A percentile compares a stretch with the other conserved stretches of the same genome.
phyloP scores from a whole-genome alignment of 192 early-diverging fungal species.

The Phycomyces blakesleeanus region DNA sequence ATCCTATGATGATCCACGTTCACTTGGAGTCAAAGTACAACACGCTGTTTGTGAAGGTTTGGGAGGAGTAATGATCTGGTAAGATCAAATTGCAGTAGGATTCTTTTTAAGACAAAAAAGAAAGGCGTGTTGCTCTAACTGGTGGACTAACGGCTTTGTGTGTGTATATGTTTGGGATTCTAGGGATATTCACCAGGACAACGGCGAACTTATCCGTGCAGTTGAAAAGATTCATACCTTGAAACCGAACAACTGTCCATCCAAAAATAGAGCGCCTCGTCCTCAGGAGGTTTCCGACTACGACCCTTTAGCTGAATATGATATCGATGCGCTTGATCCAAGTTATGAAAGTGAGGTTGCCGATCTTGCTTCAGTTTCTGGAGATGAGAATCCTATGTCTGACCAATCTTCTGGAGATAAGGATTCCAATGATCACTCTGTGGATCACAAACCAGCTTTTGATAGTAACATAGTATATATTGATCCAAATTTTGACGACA shows the following conservation, averaged over 20 bases:
- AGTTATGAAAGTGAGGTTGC: background rate
- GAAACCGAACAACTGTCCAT: slow-evolving; percentile 6
- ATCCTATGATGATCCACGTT: slow-evolving; percentile 75
- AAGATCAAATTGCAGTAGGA: no score
- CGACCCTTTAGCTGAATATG: background rate
- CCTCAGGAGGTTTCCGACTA: background rate
- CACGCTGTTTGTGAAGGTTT: slow-evolving; percentile 47
- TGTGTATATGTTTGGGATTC: background rate
- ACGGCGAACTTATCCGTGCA: slow-evolving; percentile 30
- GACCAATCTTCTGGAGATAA: no score
- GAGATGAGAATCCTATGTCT: no score
- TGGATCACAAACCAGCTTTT: no score
- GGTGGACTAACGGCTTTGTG: background rate
- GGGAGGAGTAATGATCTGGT: slow-evolving; percentile 68
- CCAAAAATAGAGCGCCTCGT: background rate
- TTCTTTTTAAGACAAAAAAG: no score
- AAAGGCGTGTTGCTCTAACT: no score
- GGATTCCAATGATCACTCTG: no score
- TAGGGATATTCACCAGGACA: slow-evolving; percentile 41
- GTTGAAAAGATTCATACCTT: slow-evolving; percentile 22
- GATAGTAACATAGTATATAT: no score
- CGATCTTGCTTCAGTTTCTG: background rate
- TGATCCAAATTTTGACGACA: no score
- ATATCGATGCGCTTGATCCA: background rate
- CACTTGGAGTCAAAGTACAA: slow-evolving; percentile 58